Percentiles rank a stretch among this genome's conserved stretches.
Conservation (phyloP, 257 asterid genomes). For the Nicotiana sylvestris region DNA sequence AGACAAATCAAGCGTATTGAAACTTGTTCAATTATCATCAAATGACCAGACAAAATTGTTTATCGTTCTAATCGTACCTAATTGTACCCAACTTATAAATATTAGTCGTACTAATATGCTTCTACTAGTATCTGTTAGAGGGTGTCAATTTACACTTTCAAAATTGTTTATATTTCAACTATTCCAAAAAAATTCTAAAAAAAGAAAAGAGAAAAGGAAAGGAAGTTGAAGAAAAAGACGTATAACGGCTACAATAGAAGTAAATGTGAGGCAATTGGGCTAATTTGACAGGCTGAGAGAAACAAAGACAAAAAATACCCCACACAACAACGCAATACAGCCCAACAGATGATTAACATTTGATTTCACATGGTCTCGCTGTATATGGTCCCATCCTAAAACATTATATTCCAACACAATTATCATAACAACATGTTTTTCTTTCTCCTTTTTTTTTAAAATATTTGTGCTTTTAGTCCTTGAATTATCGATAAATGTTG, state of each 20-base stretch:
- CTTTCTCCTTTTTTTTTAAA: not conserved
- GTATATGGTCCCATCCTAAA: constrained; percentile 25
- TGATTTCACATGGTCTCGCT: constrained; percentile 56
- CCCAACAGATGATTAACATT: constrained; percentile 36
- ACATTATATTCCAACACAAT: not conserved
- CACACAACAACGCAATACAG: not conserved
- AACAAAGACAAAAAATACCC: not conserved
- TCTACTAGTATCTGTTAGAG: not conserved
- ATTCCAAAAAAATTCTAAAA: not conserved
- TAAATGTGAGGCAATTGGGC: not conserved
- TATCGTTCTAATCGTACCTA: not conserved
- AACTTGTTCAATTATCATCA: not conserved
- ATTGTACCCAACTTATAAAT: not conserved
- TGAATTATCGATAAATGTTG: not conserved
- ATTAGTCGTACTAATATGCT: not conserved
- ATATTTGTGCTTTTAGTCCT: not conserved
- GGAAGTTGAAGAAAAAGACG: not conserved
- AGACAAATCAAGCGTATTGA: not conserved
- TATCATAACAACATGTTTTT: not conserved
- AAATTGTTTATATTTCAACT: not conserved
- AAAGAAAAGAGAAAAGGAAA: not conserved
- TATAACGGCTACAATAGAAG: not conserved
- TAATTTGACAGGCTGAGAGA: not conserved
- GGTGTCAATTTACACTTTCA: too few species aligned
- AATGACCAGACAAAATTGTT: not conserved